Evolutionary conservation across 768 basidiomycete species (phyloP), one percentile per base, ranked within the genome.

Genomic region (Collybia sp.): DNA sequence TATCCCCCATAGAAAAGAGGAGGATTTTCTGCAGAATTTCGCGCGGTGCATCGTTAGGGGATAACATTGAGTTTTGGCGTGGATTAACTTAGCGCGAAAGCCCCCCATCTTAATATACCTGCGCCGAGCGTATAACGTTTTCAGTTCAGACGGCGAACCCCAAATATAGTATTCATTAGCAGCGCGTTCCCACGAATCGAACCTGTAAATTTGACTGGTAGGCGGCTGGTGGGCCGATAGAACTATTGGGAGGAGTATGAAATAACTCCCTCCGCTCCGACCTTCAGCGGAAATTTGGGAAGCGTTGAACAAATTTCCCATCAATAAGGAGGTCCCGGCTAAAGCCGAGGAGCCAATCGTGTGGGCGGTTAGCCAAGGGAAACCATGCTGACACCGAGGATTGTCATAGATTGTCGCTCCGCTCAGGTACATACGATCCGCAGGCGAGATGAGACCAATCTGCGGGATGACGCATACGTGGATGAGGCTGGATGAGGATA

Each of bases 11-110:
- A 12, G 67, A 56, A 48, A 59, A 61, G 16, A 68, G 55, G 17
- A 57, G 56, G 31, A 71, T 65, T 18, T 65, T 61, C 42, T 68
- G 65, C 31, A 72, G 50, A 16, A 68, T 50, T 48, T 67, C 60
- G 12, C 53, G 60, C n/a, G 68, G 62, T 35, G 59, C 57, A 30
- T 61, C 49, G 41, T 67, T 51, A 25, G 62, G 55, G 40, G 45
- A 45, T 49, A 62, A 46, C 70, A 75, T 72, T 15, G 17, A 42
- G 32, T 34, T 43, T 44, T 10, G 30, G 15, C 30, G 57, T 55
- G 47, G 37, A 46, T 8, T 8, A 25, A 25, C 25, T 25, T 25
- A 8, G 8, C 8, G 8, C 25, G 44, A 18, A n/a, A 45, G 35
- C 31, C 44, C 38, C 46, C 42, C 55, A 49, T 42, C 49, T 46